These are phyloP conservation scores for Camellia sinensis DNA, from an alignment of 148 eudicot genomes.

Conservation along the genomic window DNA sequence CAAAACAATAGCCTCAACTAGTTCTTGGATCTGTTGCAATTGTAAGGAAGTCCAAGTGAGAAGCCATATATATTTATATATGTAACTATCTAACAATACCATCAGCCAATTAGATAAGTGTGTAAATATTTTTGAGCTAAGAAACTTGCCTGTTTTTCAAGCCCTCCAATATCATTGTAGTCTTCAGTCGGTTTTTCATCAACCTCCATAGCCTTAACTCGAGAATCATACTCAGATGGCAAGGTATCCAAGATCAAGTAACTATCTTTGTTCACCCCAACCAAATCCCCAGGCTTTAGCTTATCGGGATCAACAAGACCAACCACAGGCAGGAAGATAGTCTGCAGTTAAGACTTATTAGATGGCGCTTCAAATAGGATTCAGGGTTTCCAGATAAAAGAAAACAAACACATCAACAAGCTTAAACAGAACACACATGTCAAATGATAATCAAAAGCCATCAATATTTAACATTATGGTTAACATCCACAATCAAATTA, in stretches of 20 bases:
- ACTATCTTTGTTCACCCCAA: slow-evolving; percentile 98
- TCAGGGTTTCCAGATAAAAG: neutral
- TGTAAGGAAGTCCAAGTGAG: slow-evolving; percentile 9
- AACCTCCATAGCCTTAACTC: slow-evolving; percentile 99
- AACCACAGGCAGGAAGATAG: slow-evolving; percentile 92
- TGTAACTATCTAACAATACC: neutral
- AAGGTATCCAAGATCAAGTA: slow-evolving; percentile 89
- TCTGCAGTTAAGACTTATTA: slow-evolving; percentile 45
- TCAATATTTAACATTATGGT: neutral
- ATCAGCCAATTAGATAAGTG: neutral
- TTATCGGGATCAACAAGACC: slow-evolving; percentile 94
- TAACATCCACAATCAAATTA: neutral
- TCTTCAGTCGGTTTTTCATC: slow-evolving; percentile 99
- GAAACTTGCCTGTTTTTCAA: slow-evolving; percentile 83
- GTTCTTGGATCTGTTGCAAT: slow-evolving; percentile 75
- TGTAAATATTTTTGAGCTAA: neutral
- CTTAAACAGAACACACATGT: neutral
- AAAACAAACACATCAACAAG: neutral
- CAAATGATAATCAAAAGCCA: neutral
- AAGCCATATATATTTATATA: neutral
- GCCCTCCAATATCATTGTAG: slow-evolving; percentile 93
- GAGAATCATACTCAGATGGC: slow-evolving; percentile 93
- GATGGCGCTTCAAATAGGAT: neutral
- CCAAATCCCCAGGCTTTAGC: slow-evolving; percentile 95
- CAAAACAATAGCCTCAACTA: slow-evolving; percentile 95